A percentile compares a stretch with the other conserved stretches of the same genome.
phyloP scores from a whole-genome alignment of 2,329 filamentous ascomycete species.

The Chaetomiaceae sp. region DNA sequence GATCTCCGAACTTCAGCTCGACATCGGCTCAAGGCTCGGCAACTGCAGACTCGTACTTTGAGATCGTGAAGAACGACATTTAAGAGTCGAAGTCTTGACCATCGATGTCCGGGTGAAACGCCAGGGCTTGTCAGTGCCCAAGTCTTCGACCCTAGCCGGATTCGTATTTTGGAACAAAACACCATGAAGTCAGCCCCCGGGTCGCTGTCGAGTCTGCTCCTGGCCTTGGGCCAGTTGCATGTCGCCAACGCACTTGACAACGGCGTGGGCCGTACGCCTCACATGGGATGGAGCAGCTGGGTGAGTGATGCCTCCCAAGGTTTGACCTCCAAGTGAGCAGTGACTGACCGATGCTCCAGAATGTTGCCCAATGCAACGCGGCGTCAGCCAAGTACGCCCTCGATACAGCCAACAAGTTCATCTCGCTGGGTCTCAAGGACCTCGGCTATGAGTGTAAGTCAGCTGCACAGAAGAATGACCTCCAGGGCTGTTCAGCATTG shows the following conservation, averaged over 20 bases:
- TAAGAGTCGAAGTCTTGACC: too few species aligned
- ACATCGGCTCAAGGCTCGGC: too few species aligned
- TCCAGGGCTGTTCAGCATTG: too few species aligned
- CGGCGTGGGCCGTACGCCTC: slow-evolving; percentile 15
- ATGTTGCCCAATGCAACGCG: slow-evolving; percentile 18
- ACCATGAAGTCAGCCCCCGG: not conserved
- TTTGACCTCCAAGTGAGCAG: not conserved
- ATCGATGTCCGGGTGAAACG: too few species aligned
- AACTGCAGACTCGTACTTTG: too few species aligned
- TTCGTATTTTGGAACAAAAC: too few species aligned
- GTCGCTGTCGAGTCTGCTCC: not conserved
- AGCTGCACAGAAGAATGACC: too few species aligned
- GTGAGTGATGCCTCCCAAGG: not conserved
- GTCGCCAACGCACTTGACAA: slow-evolving; percentile 4
- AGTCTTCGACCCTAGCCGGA: too few species aligned
- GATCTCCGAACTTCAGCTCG: too few species aligned
- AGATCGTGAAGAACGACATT: too few species aligned
- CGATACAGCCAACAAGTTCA: slow-evolving; percentile 16
- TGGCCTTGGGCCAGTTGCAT: not conserved
- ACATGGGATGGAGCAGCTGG: slow-evolving; percentile 22
- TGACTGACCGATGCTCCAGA: not conserved
- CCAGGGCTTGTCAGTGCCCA: too few species aligned
- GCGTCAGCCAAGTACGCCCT: slow-evolving; percentile 17
- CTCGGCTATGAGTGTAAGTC: slow-evolving; percentile 19
- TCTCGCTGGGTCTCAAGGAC: slow-evolving; percentile 21